These are phyloP conservation scores for Camelina sativa DNA, from an alignment of 345 rosid species.

Conservation along the genomic window DNA sequence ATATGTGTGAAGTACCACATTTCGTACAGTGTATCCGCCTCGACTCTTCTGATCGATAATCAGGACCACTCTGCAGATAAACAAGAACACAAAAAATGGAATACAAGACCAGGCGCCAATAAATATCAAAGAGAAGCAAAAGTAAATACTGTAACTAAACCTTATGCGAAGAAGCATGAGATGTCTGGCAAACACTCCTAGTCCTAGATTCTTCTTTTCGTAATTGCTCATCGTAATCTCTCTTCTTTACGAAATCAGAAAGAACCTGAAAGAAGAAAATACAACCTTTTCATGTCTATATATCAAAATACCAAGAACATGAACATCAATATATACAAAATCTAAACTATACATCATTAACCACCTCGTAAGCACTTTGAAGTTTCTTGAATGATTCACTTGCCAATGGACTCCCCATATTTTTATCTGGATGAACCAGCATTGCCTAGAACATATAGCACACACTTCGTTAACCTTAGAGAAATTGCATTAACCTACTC, in stretches of 20 bases:
- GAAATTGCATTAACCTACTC: conserved; percentile 9
- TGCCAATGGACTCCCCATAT: conserved; percentile 89
- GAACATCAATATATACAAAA: conserved; percentile 8
- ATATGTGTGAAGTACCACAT: conserved; percentile 88
- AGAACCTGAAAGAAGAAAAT: conserved; percentile 60
- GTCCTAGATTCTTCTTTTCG: conserved; percentile 79
- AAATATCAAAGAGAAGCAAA: conserved; percentile 7
- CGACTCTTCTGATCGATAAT: conserved; percentile 84
- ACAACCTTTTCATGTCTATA: conserved; percentile 1
- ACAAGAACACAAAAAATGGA: not conserved
- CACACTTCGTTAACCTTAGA: conserved; percentile 17
- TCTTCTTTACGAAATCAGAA: conserved; percentile 82
- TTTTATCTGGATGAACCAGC: conserved; percentile 99
- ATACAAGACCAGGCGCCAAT: too few species aligned
- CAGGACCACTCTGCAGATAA: conserved; percentile 57
- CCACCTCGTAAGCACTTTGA: conserved; percentile 96
- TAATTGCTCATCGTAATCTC: conserved; percentile 92
- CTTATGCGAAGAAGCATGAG: conserved; percentile 59
- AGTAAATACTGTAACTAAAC: conserved; percentile 47
- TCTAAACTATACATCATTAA: not conserved
- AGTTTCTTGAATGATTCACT: conserved; percentile 99
- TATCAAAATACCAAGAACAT: not conserved
- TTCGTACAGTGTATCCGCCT: conserved; percentile 96
- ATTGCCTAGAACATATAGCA: conserved; percentile 69
- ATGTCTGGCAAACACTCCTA: conserved; percentile 65